Base-by-base conservation (phyloP, 1,284 basidiomycete genomes). In the Irpex sp. region DNA sequence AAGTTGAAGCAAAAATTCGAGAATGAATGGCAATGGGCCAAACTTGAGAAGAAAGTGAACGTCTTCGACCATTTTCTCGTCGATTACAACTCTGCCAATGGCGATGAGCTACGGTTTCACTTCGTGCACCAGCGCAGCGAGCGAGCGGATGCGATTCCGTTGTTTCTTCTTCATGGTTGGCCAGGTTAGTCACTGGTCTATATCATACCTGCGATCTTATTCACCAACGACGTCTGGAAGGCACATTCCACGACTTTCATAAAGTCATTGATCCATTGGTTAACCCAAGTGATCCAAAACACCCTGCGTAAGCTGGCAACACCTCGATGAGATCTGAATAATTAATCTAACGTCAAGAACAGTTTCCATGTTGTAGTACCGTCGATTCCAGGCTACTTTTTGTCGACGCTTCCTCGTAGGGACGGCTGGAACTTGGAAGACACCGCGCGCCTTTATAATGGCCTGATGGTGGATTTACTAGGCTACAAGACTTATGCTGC, bases 381-480 rank as follows among this genome's bases (percentile, higher is more conserved):
- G 4, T 68, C 67, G 26, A 58, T 69, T 38, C 67, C 68, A 13
- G 68, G 68, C 3, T 69, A 65, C 47, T 64, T 59, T 17, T 67
- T 68, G 48, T 69, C 67, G 7, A 61, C 67, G 40, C 51, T 63
- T 2, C 66, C 69, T 6, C 61, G 58, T 5, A 59, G 57, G 56
- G 38, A 64, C 15, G 60, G 47, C 21, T 66, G 63, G 63, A 56
- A 8, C 7, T 63, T 67, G 62, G 57, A 15, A 13, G 66, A 67
- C 61, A 67, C 64, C 54, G 66, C 66, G 9, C 64, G 66, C 26
- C 56, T 67, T 52, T 62, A 62, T 21, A 61, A 66, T 49, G 47
- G 60, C 26, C 62, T 67, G 38, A 66, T 68, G 65, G 65, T 64
- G 5, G 65, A 62, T 7, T 61, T 68, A 7, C 60, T 68, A 3